Conservation (phyloP, 768 basidiomycete genomes). For the Amanita rimosa region DNA sequence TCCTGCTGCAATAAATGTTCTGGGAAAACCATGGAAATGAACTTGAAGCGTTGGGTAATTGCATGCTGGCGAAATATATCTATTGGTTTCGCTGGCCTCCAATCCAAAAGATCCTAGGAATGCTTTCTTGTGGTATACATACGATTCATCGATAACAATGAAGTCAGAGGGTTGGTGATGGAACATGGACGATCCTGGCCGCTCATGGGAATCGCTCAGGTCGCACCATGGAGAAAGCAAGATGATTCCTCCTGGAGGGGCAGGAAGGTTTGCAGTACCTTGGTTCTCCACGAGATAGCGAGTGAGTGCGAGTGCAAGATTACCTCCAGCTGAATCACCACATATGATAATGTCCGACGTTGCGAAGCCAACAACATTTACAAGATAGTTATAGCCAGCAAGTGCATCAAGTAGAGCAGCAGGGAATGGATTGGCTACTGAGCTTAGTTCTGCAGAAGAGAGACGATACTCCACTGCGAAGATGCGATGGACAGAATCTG, state of each 20-base stretch:
- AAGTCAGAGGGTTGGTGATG: slow-evolving; percentile 25
- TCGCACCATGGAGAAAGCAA: slow-evolving; percentile 51
- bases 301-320: slow-evolving; percentile 52
- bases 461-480: slow-evolving; percentile 68
- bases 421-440: slow-evolving; percentile 52
- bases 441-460: slow-evolving; percentile 31
- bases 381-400: slow-evolving; percentile 63
- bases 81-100: slow-evolving; percentile 32
- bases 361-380: slow-evolving; percentile 41
- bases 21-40: slow-evolving; percentile 45
- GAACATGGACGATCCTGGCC: slow-evolving; percentile 25
- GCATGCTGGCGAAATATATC: slow-evolving; percentile 52
- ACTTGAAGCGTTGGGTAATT: slow-evolving; percentile 21
- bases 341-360: slow-evolving; percentile 51
- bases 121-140: slow-evolving; percentile 24
- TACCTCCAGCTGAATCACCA: slow-evolving; percentile 74
- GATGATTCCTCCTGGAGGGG: slow-evolving; percentile 35
- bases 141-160: slow-evolving; percentile 16
- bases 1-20: slow-evolving; percentile 48
- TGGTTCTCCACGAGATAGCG: slow-evolving; percentile 49
- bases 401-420: slow-evolving; percentile 65
- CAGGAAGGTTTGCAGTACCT: slow-evolving; percentile 22
- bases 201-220: slow-evolving; percentile 27
- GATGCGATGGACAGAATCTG: slow-evolving; percentile 30
- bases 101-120: slow-evolving; percentile 38